Percentiles rank a stretch among this genome's conserved stretches.
These are phyloP conservation scores for Leccinum rimulosum DNA, from an alignment of 768 basidiomycete species.

Conservation along the genomic window DNA sequence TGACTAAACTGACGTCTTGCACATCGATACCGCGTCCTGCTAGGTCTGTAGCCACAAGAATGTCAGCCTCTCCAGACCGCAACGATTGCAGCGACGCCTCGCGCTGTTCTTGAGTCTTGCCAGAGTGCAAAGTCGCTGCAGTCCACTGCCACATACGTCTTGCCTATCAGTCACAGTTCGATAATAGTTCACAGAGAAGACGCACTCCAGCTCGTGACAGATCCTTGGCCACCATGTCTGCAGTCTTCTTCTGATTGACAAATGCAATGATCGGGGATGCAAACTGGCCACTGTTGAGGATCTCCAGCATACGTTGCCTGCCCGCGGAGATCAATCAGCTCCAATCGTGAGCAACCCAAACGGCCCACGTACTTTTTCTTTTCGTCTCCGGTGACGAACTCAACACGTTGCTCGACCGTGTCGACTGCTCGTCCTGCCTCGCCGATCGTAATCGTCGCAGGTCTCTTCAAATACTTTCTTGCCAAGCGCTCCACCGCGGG, in stretches of 20 bases:
- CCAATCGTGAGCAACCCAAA: not conserved
- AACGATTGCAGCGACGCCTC: slow-evolving; percentile 88
- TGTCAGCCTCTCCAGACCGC: slow-evolving; percentile 80
- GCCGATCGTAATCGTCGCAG: slow-evolving; percentile 96
- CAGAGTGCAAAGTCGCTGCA: slow-evolving; percentile 90
- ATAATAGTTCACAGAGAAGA: slow-evolving; percentile 15
- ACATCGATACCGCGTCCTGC: slow-evolving; percentile 99
- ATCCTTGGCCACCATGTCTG: slow-evolving; percentile 96
- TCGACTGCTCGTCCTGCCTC: slow-evolving; percentile 98
- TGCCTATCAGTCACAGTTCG: not conserved
- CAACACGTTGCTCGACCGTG: slow-evolving; percentile 94
- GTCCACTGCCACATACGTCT: slow-evolving; percentile 60
- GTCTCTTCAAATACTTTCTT: slow-evolving; percentile 88
- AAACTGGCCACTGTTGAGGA: slow-evolving; percentile 83
- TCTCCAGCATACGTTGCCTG: slow-evolving; percentile 84
- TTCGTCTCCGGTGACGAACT: slow-evolving; percentile 90
- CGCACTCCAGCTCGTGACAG: slow-evolving; percentile 83
- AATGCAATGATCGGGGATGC: slow-evolving; percentile 95
- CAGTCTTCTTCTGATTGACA: slow-evolving; percentile 99
- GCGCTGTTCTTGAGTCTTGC: slow-evolving; percentile 96
- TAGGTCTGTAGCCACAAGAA: slow-evolving; percentile 95
- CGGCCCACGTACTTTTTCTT: slow-evolving; percentile 81
- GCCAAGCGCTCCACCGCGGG: slow-evolving; percentile 94
- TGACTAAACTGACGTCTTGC: slow-evolving; percentile 90
- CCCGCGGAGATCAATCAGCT: slow-evolving; percentile 7